Percentiles rank a stretch among this genome's conserved stretches.
phyloP scores from a whole-genome alignment of 768 basidiomycete species.

The Tricholoma sp. region DNA sequence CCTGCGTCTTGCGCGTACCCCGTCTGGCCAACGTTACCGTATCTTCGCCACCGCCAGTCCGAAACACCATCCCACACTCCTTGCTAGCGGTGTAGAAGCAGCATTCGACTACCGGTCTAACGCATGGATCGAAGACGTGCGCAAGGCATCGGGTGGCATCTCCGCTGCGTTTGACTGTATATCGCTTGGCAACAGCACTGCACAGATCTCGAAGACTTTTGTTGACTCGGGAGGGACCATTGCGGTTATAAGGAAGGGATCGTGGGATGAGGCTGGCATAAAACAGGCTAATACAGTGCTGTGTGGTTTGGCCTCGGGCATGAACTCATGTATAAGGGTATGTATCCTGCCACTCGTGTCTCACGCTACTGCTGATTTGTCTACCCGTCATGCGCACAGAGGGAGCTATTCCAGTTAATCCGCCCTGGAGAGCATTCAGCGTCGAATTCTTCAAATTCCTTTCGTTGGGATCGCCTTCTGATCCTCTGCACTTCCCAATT shows the following conservation, averaged over 20 bases:
- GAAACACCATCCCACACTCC: slow-evolving; percentile 23
- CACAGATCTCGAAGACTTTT: slow-evolving; percentile 25
- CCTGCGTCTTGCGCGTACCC: slow-evolving; percentile 20
- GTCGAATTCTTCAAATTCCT: slow-evolving; percentile 28
- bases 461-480: slow-evolving; percentile 15
- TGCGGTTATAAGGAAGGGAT: slow-evolving; percentile 21
- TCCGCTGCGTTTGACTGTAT: slow-evolving; percentile 30
- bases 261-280: slow-evolving; percentile 21
- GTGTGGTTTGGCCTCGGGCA: slow-evolving; percentile 30
- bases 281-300: slow-evolving; percentile 24
- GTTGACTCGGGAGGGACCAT: slow-evolving; percentile 23
- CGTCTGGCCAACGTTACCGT: slow-evolving; percentile 19
- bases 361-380: background rate
- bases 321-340: slow-evolving; percentile 27
- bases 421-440: slow-evolving; percentile 23
- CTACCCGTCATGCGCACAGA: slow-evolving; percentile 7
- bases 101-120: slow-evolving; percentile 28
- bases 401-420: slow-evolving; percentile 18
- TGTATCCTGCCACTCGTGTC: background rate
- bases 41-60: slow-evolving; percentile 27
- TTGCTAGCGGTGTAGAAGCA: slow-evolving; percentile 22
- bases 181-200: slow-evolving; percentile 26
- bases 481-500: slow-evolving; percentile 19
- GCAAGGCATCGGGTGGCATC: slow-evolving; percentile 23
- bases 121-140: slow-evolving; percentile 26